Base-by-base conservation (phyloP, 2,329 filamentous ascomycete species). In the Sclerotiophoma versabilis region DNA sequence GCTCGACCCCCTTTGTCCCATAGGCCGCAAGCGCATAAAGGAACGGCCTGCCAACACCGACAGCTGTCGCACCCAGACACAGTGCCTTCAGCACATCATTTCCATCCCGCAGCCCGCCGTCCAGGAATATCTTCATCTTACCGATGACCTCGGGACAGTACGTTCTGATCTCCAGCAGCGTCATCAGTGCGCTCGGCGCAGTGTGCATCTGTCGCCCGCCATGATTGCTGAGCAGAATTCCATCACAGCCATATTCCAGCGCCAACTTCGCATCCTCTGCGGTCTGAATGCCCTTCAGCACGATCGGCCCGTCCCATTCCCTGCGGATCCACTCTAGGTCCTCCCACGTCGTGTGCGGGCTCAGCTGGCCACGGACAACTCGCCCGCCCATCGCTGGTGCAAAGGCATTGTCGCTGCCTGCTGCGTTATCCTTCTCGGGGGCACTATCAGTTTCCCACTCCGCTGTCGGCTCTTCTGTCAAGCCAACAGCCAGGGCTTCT, bases 361-460 rank as follows among this genome's bases (percentile, higher is more conserved):
- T 73, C 12, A 73, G 23, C 30, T 72, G 63, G 38, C 75, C 60
- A 36, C 64, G 37, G 27, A 66, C 59, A 6, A 59, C 57, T 4
- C 69, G 78, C 75, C 23, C 83, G 65, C 66, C 87, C 85, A 64
- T 88, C 80, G 72, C 83, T 84, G 25, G 74, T 66, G 10, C 83
- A 82, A 80, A 87, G 81, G 54, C 83, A 75, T 49, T 86, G 68
- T 17, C 84, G 80, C 49, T 86, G 64, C 10, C 83, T 77, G 2
- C 80, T 29, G 45, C 45, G 10, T 54, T 54, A 14, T 54, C 51
- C 23, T 49, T 54, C 17, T 54, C 27, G 5, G 51, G 34, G 7
- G 39, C 17, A 23, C 39, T 54, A 14, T 54, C 46, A 4, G 54
- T 50, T 79, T 26, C 85, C 85, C 59, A 84, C 79, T 39, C 71